Evolutionary conservation across 2,329 filamentous ascomycete genomes (phyloP), one percentile per base, ranked within the genome.

Genomic region (Fusarium continuum): DNA sequence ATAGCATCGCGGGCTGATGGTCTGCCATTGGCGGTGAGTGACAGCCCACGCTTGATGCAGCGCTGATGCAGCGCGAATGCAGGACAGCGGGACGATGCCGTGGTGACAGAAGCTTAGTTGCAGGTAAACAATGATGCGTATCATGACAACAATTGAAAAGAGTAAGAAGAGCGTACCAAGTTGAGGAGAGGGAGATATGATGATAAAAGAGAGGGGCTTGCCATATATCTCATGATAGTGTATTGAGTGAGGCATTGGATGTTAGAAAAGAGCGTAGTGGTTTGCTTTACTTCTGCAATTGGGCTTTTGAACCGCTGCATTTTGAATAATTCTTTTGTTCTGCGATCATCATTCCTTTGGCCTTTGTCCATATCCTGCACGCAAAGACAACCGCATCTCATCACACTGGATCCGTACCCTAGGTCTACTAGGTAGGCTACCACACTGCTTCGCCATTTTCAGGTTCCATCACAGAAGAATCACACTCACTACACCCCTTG

Each of bases 71-170:
- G 58, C 48, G 44, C 19, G 36, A 36, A 49, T 57, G 67, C 67
- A 58, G 28, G 64, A 23, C 32, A 50, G 61, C 34, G 43, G 56
- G 61, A 57, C 54, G 68, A 69, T 70, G 64, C 68, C 59, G 65
- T 67, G 58, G 68, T 64, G 67, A 70, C 68, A 69, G 56, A 68
- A 31, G 41, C 38, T 62, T 52, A 51, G 61, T 46, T 68, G 64
- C 68, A 67, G 61, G 68, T 70, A 70, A 70, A 70, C 68, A 70
- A 53, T 51, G 65, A 51, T 59, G 53, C 57, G 52, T 23, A 65
- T 70, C 65, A 69, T 67, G 63, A 56, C 55, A 67, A 61, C 50
- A 51, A 45, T 48, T 47, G 25, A 59, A 63, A 36, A 20, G 38
- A 25, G 34, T 16, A 40, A 44, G 34, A 31, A 25, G 28, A 34